Conservation (phyloP, 495 filamentous ascomycete genomes). For the Cenococcum geophilum region DNA sequence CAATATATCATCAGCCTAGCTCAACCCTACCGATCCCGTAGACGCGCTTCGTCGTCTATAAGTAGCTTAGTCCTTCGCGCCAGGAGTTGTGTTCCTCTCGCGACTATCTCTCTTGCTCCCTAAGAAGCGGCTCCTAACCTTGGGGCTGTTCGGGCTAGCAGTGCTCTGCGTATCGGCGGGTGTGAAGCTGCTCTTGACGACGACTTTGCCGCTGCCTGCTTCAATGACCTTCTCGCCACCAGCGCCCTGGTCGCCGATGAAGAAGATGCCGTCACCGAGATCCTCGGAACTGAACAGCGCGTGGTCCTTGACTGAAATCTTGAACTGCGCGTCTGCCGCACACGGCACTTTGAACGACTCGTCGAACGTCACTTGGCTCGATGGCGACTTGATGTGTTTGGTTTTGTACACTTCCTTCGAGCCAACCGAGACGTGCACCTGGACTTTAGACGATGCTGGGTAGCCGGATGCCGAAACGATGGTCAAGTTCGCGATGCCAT, state of each 20-base stretch:
- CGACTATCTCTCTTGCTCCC: too few species aligned
- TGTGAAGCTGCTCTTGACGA: conserved; percentile 56
- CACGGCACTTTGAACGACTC: conserved; percentile 63
- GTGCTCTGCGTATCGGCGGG: conserved; percentile 11
- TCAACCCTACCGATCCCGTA: too few species aligned
- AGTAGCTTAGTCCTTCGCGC: too few species aligned
- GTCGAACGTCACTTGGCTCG: conserved; percentile 52
- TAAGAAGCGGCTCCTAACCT: too few species aligned
- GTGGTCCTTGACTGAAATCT: conserved; percentile 75
- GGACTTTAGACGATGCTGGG: conserved; percentile 70
- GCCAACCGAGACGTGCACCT: conserved; percentile 64
- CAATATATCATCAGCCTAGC: too few species aligned
- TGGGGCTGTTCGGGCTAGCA: not conserved
- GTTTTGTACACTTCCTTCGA: conserved; percentile 80
- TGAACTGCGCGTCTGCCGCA: conserved; percentile 78
- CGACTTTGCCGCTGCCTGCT: conserved; percentile 62
- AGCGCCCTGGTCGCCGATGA: conserved; percentile 73
- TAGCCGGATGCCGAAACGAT: conserved; percentile 74
- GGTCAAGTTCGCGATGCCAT: conserved; percentile 73
- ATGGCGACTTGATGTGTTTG: conserved; percentile 62
- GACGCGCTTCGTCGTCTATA: too few species aligned
- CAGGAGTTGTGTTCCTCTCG: too few species aligned
- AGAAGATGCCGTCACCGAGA: conserved; percentile 80
- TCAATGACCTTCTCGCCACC: conserved; percentile 67
- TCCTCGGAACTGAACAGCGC: conserved; percentile 73